These are phyloP conservation scores for Wickerhamomyces sp. DNA, from an alignment of 1,139 yeast genomes.

Conservation along the genomic window DNA sequence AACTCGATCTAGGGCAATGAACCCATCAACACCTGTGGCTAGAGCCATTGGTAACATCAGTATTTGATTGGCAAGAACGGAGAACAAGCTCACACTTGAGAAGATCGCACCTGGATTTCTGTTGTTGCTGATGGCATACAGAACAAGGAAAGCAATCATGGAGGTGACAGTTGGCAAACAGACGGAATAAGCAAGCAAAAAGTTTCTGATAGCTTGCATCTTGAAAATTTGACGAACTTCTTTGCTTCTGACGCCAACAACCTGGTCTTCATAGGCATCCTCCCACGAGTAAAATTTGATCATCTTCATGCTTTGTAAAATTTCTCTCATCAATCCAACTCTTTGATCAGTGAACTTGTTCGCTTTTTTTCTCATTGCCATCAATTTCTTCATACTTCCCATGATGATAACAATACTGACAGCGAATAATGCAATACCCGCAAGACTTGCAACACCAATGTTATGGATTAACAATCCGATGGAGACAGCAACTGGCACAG, in stretches of 20 bases:
- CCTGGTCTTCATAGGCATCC: slow-evolving; percentile 45
- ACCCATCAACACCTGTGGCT: slow-evolving; percentile 60
- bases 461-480: slow-evolving; percentile 58
- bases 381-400: slow-evolving; percentile 34
- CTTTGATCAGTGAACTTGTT: slow-evolving; percentile 45
- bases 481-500: slow-evolving; percentile 54
- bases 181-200: slow-evolving; percentile 52
- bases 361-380: slow-evolving; percentile 40
- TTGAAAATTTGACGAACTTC: slow-evolving; percentile 44
- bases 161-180: slow-evolving; percentile 65
- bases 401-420: slow-evolving; percentile 27
- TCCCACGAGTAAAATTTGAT: slow-evolving; percentile 59
- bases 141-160: slow-evolving; percentile 65
- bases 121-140: slow-evolving; percentile 47
- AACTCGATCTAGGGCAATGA: slow-evolving; percentile 55
- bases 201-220: slow-evolving; percentile 53
- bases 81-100: slow-evolving; percentile 73
- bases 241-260: slow-evolving; percentile 37
- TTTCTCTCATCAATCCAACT: slow-evolving; percentile 46
- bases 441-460: slow-evolving; percentile 69
- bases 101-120: slow-evolving; percentile 70
- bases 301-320: slow-evolving; percentile 44
- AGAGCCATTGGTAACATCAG: slow-evolving; percentile 60
- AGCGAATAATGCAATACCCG: slow-evolving; percentile 55
- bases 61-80: slow-evolving; percentile 65